phyloP scores from a whole-genome alignment of 768 basidiomycete genomes.

The Collybiopsis confluens region DNA sequence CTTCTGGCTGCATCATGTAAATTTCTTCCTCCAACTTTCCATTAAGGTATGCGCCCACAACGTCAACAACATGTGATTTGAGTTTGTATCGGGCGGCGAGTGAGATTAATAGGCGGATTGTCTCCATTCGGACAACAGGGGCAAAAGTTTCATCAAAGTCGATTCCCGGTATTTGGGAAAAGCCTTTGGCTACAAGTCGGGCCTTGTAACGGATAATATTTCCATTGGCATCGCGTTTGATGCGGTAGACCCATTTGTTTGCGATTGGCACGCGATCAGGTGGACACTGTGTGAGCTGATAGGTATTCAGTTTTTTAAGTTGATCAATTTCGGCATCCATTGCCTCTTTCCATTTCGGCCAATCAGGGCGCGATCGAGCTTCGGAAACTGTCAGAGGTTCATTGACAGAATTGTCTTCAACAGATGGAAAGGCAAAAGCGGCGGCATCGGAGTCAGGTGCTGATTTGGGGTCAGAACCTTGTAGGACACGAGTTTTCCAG shows the following conservation, averaged over 20 bases:
- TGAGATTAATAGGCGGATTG: constrained; percentile 17
- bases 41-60: constrained; percentile 14
- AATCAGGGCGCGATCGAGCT: constrained; percentile 19
- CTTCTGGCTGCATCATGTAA: constrained; percentile 13
- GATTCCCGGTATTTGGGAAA: constrained; percentile 25
- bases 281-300: not conserved
- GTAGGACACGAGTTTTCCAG: not conserved
- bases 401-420: not conserved
- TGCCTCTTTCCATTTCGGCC: constrained; percentile 17
- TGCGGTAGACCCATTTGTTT: constrained; percentile 10
- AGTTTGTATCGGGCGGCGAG: constrained; percentile 23
- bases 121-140: constrained; percentile 12
- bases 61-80: constrained; percentile 27
- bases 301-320: not conserved
- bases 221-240: not conserved
- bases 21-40: constrained; percentile 12
- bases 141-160: constrained; percentile 18
- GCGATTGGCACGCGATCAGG: not conserved
- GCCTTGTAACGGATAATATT: constrained; percentile 20
- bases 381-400: not conserved
- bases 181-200: constrained; percentile 12
- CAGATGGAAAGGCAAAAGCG: not conserved
- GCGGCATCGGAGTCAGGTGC: not conserved
- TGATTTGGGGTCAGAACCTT: not conserved
- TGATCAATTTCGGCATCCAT: constrained; percentile 20